phyloP scores from a whole-genome alignment of 805 yeast genomes.

The Vanderwaltozyma polyspora region DNA sequence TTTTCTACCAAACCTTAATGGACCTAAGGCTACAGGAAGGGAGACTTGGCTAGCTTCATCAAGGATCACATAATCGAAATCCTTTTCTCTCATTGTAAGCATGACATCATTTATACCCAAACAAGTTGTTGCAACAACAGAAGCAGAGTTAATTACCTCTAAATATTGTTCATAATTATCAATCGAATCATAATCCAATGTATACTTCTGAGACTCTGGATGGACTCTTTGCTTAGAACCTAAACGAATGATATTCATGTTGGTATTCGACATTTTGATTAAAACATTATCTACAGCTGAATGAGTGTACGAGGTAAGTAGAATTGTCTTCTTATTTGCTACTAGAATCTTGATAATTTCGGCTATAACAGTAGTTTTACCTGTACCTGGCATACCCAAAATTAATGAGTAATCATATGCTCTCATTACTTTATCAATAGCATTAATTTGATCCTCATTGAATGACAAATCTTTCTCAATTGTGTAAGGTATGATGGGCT shows the following conservation, averaged over 20 bases:
- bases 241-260: constrained; percentile 48
- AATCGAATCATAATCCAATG: constrained; percentile 35
- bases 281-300: constrained; percentile 93
- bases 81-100: constrained; percentile 28
- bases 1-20: constrained; percentile 61
- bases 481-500: constrained; percentile 15
- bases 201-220: constrained; percentile 42
- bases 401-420: constrained; percentile 70
- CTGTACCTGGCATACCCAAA: constrained; percentile 98
- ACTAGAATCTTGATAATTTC: constrained; percentile 52
- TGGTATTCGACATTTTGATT: constrained; percentile 44
- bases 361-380: constrained; percentile 84
- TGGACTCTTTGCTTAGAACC: constrained; percentile 56
- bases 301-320: constrained; percentile 82
- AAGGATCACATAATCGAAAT: constrained; percentile 84
- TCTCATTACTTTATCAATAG: constrained; percentile 52
- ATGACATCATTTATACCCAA: constrained; percentile 41
- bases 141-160: constrained; percentile 40
- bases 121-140: constrained; percentile 83
- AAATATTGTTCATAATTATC: constrained; percentile 36
- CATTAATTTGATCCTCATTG: constrained; percentile 62
- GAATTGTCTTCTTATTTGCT: constrained; percentile 48
- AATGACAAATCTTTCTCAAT: constrained; percentile 23
- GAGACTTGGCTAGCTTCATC: constrained; percentile 97
- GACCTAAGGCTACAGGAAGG: constrained; percentile 84